Evolutionary conservation across 202 grass and related monocot species (phyloP).

Genomic region (Zoysia matrella): DNA sequence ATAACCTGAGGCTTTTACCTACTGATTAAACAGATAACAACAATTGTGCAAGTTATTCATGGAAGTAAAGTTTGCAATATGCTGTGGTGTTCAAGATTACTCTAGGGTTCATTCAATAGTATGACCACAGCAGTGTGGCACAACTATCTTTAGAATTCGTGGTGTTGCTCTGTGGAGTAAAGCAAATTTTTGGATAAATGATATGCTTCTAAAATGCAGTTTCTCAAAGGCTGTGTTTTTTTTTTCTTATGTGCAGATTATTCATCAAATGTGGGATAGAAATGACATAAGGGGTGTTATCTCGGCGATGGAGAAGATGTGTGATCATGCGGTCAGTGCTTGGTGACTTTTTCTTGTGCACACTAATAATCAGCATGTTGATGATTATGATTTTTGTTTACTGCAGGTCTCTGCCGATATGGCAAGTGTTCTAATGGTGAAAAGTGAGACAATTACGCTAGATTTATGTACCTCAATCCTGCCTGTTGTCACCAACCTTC

Average conservation of each 20-base stretch:
- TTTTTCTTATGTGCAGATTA: constrained; percentile 62
- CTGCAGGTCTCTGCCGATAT: constrained; percentile 92
- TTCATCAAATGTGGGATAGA: constrained; percentile 90
- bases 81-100: constrained; percentile 15
- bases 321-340: constrained; percentile 82
- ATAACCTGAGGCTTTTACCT: background rate
- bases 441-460: constrained; percentile 75
- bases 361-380: constrained; percentile 29
- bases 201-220: constrained; percentile 6
- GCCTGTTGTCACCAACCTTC: constrained; percentile 66
- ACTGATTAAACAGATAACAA: constrained; percentile 12
- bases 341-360: constrained; percentile 19
- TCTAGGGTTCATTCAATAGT: background rate
- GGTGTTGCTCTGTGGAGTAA: constrained; percentile 13
- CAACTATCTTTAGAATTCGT: background rate
- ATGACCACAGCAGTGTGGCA: background rate
- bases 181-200: background rate
- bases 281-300: constrained; percentile 92
- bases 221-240: constrained; percentile 30
- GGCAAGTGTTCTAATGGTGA: constrained; percentile 76
- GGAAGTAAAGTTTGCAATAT: constrained; percentile 10
- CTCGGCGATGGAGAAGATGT: constrained; percentile 80
- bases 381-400: constrained; percentile 30
- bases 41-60: constrained; percentile 11
- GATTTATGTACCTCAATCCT: constrained; percentile 88